Conservation (phyloP, 2,329 filamentous ascomycete genomes). For the Exophiala bonariae region DNA sequence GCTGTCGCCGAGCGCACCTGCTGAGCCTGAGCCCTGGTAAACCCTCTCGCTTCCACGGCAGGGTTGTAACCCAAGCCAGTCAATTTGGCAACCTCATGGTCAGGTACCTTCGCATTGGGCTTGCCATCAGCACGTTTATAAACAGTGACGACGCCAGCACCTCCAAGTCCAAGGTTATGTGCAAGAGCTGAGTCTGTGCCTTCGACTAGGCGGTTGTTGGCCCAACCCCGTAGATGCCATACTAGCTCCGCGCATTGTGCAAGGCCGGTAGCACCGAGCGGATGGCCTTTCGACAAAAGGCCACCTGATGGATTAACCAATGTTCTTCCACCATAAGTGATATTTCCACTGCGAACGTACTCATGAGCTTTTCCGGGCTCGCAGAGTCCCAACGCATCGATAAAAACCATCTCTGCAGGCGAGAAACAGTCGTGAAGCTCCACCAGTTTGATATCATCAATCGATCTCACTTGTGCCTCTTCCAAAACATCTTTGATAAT, state of each 20-base stretch:
- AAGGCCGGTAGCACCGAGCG: constrained; percentile 85
- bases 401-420: constrained; percentile 87
- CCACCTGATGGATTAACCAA: constrained; percentile 92
- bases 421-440: constrained; percentile 97
- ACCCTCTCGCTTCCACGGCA: constrained; percentile 81
- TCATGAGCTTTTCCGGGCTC: constrained; percentile 83
- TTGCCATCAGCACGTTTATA: constrained; percentile 78
- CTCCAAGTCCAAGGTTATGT: constrained; percentile 89
- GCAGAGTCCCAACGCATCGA: constrained; percentile 80
- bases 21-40: constrained; percentile 73
- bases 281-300: constrained; percentile 93
- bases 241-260: constrained; percentile 93
- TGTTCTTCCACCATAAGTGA: constrained; percentile 79
- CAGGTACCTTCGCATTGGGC: constrained; percentile 45
- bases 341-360: constrained; percentile 79
- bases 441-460: constrained; percentile 74
- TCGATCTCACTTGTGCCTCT: constrained; percentile 67
- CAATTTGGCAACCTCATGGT: constrained; percentile 61
- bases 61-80: constrained; percentile 85
- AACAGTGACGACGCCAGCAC: constrained; percentile 84
- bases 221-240: constrained; percentile 94
- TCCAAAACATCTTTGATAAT: constrained; percentile 68
- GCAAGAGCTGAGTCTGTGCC: constrained; percentile 74
- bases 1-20: constrained; percentile 68
- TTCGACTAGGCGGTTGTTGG: constrained; percentile 73